A percentile compares a stretch with the other conserved stretches of the same genome.
These are phyloP conservation scores for Alternaria panax DNA, from an alignment of 2,329 filamentous ascomycete species.

Conservation along the genomic window DNA sequence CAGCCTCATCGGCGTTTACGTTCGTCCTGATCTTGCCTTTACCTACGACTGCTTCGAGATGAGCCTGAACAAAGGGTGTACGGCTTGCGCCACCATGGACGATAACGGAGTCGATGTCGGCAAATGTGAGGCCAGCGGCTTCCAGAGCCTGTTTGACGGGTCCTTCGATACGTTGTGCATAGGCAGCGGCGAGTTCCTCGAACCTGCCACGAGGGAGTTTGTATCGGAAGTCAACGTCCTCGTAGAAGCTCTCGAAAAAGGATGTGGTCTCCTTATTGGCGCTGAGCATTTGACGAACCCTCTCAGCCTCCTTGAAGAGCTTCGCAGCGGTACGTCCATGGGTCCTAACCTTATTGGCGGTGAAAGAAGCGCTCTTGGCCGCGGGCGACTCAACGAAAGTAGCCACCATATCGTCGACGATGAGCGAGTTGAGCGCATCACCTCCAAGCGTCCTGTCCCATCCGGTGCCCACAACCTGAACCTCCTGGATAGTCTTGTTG, in stretches of 20 bases:
- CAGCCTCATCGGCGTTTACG: constrained; percentile 96
- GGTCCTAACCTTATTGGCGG: constrained; percentile 68
- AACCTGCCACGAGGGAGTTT: constrained; percentile 83
- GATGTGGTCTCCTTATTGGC: constrained; percentile 84
- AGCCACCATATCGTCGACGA: constrained; percentile 86
- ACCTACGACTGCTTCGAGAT: constrained; percentile 78
- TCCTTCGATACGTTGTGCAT: constrained; percentile 71
- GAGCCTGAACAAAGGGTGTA: constrained; percentile 92
- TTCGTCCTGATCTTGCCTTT: constrained; percentile 86
- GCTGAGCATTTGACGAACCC: constrained; percentile 85
- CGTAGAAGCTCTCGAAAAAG: constrained; percentile 87
- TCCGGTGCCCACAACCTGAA: constrained; percentile 83
- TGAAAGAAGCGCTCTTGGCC: constrained; percentile 70
- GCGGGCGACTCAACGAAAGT: constrained; percentile 73
- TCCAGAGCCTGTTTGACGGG: constrained; percentile 79
- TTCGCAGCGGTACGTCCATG: constrained; percentile 89
- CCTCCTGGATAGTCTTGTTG: constrained; percentile 97
- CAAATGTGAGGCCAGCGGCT: constrained; percentile 73
- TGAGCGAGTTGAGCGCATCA: constrained; percentile 84
- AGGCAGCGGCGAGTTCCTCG: constrained; percentile 75
- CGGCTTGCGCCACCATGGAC: constrained; percentile 89
- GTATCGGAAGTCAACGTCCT: constrained; percentile 93
- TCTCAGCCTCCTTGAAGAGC: constrained; percentile 91
- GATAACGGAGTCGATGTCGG: constrained; percentile 87
- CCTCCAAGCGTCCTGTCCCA: constrained; percentile 93